Percentiles rank a stretch among this genome's conserved stretches.
Evolutionary conservation across 164 flowering plant genomes (phyloP).

Genomic region (Nymphaea thermarum): DNA sequence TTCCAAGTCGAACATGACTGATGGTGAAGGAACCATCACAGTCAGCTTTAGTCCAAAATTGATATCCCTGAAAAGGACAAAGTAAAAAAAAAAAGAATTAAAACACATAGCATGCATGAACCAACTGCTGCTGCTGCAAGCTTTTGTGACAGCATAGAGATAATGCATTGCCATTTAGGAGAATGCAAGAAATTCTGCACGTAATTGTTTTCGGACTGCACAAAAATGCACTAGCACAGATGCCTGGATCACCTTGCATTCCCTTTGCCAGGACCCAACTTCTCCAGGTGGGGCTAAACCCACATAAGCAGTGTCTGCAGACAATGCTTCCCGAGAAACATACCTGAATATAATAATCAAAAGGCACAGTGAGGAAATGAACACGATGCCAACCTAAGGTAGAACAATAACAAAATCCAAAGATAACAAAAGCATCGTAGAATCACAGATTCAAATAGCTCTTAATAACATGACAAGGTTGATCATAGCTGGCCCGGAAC

Average conservation of each 20-base stretch:
- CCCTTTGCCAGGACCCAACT: slow-evolving; percentile 85
- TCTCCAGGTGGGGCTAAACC: slow-evolving; percentile 79
- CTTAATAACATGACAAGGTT: too few species aligned
- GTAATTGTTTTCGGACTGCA: not conserved
- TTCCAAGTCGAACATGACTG: slow-evolving; percentile 30
- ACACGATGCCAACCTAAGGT: too few species aligned
- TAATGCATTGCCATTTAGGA: too few species aligned
- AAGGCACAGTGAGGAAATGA: too few species aligned
- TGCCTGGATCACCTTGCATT: slow-evolving; percentile 46
- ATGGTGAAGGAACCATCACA: slow-evolving; percentile 47
- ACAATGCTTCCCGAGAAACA: slow-evolving; percentile 18
- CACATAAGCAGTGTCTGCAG: slow-evolving; percentile 51
- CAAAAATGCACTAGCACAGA: not conserved
- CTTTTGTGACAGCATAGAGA: too few species aligned
- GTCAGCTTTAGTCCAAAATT: slow-evolving; percentile 71
- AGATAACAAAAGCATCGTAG: too few species aligned
- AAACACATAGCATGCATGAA: not conserved
- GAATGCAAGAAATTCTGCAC: not conserved
- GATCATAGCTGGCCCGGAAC: not conserved
- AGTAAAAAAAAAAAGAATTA: too few species aligned
- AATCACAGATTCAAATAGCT: not conserved
- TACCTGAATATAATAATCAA: slow-evolving; percentile 18
- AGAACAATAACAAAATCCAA: too few species aligned
- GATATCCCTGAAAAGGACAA: slow-evolving; percentile 44
- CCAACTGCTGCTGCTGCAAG: too few species aligned